Base-by-base conservation (phyloP, 495 filamentous ascomycete genomes). In the Aspergillus kassunensis region DNA sequence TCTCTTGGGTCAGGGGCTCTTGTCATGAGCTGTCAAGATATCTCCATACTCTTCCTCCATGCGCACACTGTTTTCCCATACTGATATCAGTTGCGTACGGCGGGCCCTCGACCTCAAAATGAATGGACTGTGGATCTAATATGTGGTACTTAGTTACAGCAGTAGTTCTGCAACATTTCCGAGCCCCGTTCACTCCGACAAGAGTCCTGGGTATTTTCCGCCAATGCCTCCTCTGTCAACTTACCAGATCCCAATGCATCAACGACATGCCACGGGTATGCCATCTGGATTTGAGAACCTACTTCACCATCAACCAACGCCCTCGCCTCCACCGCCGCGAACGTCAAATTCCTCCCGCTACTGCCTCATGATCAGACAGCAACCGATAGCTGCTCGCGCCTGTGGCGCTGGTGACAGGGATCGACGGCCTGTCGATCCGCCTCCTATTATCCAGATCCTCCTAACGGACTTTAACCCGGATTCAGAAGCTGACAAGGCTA, bases 401-500 rank as follows among this genome's bases (percentile, higher is more conserved):
- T 97, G 93, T 68, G 92, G 93, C 7, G 95, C 95, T 56, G 91
- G 91, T 46, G 93, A 97, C 66, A 74, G 92, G 59, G 93, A 98
- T 66, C 85, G 93, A 23, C 81, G 93, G 48, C 89, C 95, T 23
- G 90, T 98, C 41, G 93, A 98, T 58, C 93, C 93, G 12, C 93
- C 93, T 10, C 93, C 93, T 19, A 96, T 98, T 59, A 81, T 98
- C 12, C 87, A 97, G 60, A 82, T 98, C 27, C 80, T 81, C 19
- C 77, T 95, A 41, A 82, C 79, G 37, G 83, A 92, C 55, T 80
- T 75, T 68, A 59, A 82, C 64, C 61, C 77, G 59, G 58, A 74
- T 50, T 62, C 71, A 40, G 33, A 77, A 65, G 63, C 76, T 13
- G 70, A 84, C 76, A 44, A 70, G 56, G 65, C 78, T 55, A 80